Base-by-base conservation (phyloP, 371 early-diverging fungal genomes). In the Mortierella sp. region DNA sequence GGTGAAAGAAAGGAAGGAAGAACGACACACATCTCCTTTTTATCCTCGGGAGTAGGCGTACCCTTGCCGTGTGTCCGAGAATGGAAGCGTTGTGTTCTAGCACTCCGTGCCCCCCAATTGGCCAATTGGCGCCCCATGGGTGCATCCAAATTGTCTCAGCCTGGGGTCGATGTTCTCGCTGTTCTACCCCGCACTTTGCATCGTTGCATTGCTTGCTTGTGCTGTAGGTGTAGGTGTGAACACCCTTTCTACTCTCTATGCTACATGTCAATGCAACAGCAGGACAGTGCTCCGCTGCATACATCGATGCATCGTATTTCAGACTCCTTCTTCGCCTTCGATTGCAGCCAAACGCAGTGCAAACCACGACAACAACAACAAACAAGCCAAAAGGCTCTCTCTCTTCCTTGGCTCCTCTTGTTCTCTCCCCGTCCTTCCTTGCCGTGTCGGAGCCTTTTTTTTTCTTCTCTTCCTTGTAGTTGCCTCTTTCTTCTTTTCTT, bases 1-100 rank as follows among this genome's bases (percentile, higher is more conserved):
- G 14, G 21, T 28, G 34, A 31, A 54, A 59, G 44, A 73, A 79
- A 80, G n/a, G n/a, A 14, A n/a, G n/a, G n/a, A n/a, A n/a, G n/a
- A n/a, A n/a, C n/a, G n/a, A 69, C 21, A 48, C 4, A 14, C 21
- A 4, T 24, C 40, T 24, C 9, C 34, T 40, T 67, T 67, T 24
- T 67, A 40, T 21, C 61, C 21, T 50, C 46, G 46, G 1, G 46
- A 31, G 59, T 28, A 28, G n/a, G 57, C 43, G 43, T 4, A 16
- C n/a, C 8, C 54, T 67, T 21, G 3, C 11, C 24, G 10, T 67
- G 67, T 67, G 43, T 67, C 67, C 67, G 40, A 67, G 67, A 67
- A 67, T 37, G 67, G 67, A 67, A 44, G 24, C 46, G 72, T 40
- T 50, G 50, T 50, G 16, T 50, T 50, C 16, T 11, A 14, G 16